Evolutionary conservation across 129 eudicot genomes (phyloP), one percentile per base, ranked within the genome.

Genomic region (Calendula officinalis): DNA sequence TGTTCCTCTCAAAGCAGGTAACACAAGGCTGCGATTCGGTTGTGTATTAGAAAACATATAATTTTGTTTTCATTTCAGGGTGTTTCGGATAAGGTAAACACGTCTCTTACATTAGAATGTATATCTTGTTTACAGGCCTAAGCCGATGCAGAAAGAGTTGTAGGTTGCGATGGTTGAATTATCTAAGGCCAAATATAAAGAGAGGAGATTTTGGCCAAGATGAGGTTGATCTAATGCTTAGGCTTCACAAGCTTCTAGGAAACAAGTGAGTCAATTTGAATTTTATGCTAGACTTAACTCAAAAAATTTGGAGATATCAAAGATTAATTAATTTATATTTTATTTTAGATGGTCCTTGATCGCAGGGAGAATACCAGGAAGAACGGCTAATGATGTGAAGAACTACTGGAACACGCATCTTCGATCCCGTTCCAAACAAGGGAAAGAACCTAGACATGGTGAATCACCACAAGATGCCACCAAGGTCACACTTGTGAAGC

Each of bases 321-420:
- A 1, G 47, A 44, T 3, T 44, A 44, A 42, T 32, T 44, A 33
- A 43, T 32, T 6, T 48, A 8, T 4, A 8, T 37, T 3, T 47
- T 35, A 58, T 42, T 14, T 56, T 38, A 82, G 94, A 67, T 86
- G 94, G 94, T 66, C 94, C 5, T 17, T 82, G 14, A 85, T 85
- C 34, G 83, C 88, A 0, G 94, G 88, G 37, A 82, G 94, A 73
- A 69, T 84, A n/a, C 78, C 91, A 3, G 91, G 87, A 67, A 59
- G 91, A 65, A 84, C 91, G 3, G 84, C 84, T 0, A 84, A 84
- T 56, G 91, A 81, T 50, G 84, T 84, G 10, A 84, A 84, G 35
- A 81, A 84, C 60, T 84, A 56, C 41, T 84, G 91, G 87, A 84
- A 78, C 76, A 75, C 84, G 12, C 71, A 78, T 39, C 4, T 81